Conservation (phyloP, 768 basidiomycete species). For the Mrakia frigida region DNA sequence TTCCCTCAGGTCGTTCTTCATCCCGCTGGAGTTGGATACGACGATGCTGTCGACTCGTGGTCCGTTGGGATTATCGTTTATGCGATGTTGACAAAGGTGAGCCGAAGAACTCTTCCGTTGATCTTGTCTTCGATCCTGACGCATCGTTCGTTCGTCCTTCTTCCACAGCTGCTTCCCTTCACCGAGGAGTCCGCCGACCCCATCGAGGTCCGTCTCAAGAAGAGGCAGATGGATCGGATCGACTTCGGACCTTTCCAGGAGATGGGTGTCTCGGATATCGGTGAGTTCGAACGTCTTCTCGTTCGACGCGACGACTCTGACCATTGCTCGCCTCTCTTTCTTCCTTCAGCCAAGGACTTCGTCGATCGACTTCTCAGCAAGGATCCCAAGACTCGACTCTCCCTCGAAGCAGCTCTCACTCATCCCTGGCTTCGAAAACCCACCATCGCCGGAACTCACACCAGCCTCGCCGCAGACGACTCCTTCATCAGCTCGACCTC, state of each 20-base stretch:
- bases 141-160: slow-evolving; percentile 29
- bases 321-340: neutral
- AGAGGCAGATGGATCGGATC: slow-evolving; percentile 55
- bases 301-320: neutral
- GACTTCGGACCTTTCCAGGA: slow-evolving; percentile 57
- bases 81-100: slow-evolving; percentile 54
- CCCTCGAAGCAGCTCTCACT: slow-evolving; percentile 58
- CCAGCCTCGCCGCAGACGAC: slow-evolving; percentile 4
- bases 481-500: neutral
- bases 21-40: slow-evolving; percentile 61
- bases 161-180: slow-evolving; percentile 64
- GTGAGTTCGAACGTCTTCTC: slow-evolving; percentile 46
- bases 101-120: slow-evolving; percentile 35
- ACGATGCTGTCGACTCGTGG: slow-evolving; percentile 89
- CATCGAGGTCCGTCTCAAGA: slow-evolving; percentile 49
- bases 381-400: slow-evolving; percentile 65
- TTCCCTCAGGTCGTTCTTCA: slow-evolving; percentile 64
- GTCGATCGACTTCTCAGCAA: slow-evolving; percentile 60
- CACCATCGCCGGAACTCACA: neutral
- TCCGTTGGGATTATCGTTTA: slow-evolving; percentile 92
- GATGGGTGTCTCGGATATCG: slow-evolving; percentile 48
- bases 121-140: neutral
- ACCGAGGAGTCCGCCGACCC: slow-evolving; percentile 62
- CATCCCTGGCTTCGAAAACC: slow-evolving; percentile 67
- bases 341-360: slow-evolving; percentile 61